Conservation (phyloP, 2,329 filamentous ascomycete genomes). For the Fusarium sp. region DNA sequence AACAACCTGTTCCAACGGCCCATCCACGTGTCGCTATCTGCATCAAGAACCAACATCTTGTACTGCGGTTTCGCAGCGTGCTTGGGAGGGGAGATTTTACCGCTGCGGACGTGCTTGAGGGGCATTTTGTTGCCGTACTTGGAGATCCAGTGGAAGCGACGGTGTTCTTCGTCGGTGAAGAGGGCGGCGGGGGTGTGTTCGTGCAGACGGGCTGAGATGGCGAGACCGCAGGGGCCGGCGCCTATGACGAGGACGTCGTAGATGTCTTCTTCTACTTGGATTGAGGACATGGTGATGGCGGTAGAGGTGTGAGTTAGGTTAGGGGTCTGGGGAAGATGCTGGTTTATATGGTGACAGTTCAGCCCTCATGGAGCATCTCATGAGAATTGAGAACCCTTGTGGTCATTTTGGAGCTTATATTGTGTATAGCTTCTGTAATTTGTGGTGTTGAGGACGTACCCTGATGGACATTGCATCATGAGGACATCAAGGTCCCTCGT, state of each 20-base stretch:
- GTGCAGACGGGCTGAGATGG: slow-evolving; percentile 74
- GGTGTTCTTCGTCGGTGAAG: slow-evolving; percentile 85
- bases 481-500: slow-evolving; percentile 28
- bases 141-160: slow-evolving; percentile 80
- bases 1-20: slow-evolving; percentile 76
- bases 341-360: not conserved
- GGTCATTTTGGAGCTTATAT: not conserved
- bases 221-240: slow-evolving; percentile 78
- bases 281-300: not conserved
- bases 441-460: slow-evolving; percentile 9
- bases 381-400: slow-evolving; percentile 14
- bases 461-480: slow-evolving; percentile 35
- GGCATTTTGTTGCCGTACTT: slow-evolving; percentile 69
- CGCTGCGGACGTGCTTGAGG: slow-evolving; percentile 57
- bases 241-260: slow-evolving; percentile 78
- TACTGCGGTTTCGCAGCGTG: slow-evolving; percentile 39
- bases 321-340: not conserved
- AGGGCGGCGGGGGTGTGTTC: slow-evolving; percentile 80
- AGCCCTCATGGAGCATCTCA: not conserved
- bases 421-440: not conserved
- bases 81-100: slow-evolving; percentile 40
- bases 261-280: slow-evolving; percentile 47
- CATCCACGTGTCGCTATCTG: slow-evolving; percentile 72
- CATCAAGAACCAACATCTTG: slow-evolving; percentile 72
- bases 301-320: not conserved